Evolutionary conservation across 352 stramenopile genomes (phyloP), one percentile per base, ranked within the genome.

Genomic region (Globisporangium barbulae): DNA sequence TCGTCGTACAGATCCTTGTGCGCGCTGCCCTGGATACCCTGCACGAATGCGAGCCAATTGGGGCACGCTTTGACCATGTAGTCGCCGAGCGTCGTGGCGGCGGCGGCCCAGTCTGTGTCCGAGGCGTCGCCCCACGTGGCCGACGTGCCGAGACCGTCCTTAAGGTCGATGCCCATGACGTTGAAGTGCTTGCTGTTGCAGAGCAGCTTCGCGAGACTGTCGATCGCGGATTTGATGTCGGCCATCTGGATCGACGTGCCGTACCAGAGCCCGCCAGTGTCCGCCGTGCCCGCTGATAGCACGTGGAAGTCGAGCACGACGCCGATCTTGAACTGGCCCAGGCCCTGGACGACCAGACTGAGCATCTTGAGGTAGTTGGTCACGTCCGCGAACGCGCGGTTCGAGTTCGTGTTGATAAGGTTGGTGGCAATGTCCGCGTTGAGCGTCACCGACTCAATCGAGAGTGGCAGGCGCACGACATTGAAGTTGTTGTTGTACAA

Each of bases 161-260:
- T 95, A 25, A 95, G 76, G 42, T 95, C 86, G 59, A 95, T 79
- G 21, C 86, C 86, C 50, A 95, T 90, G 53, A 95, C 77, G 68
- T 95, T 95, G 49, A 83, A 95, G 71, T 95, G 83, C 63, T 83
- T 90, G 56, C 71, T 77, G 67, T 93, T 78, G 65, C 86, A 95
- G 53, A 95, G 70, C 35, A 75, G 79, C 41, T 79, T 72, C 8
- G 82, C 74, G 45, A 95, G 67, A 55, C 78, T 90, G 54, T 81
- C 75, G 71, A 95, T 91, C n/a, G 86, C 81, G 7, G 69, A 79
- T 71, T 93, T 82, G 70, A 90, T 93, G 50, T 95, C 83, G 9
- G 61, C 64, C 9, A 92, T 55, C 60, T 80, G 79, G 65, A 95
- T 91, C 37, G 84, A 85, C 69, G 74, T 74, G 61, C 84, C 83